Conservation (phyloP, 345 rosid genomes). For the Luvunga scandens region DNA sequence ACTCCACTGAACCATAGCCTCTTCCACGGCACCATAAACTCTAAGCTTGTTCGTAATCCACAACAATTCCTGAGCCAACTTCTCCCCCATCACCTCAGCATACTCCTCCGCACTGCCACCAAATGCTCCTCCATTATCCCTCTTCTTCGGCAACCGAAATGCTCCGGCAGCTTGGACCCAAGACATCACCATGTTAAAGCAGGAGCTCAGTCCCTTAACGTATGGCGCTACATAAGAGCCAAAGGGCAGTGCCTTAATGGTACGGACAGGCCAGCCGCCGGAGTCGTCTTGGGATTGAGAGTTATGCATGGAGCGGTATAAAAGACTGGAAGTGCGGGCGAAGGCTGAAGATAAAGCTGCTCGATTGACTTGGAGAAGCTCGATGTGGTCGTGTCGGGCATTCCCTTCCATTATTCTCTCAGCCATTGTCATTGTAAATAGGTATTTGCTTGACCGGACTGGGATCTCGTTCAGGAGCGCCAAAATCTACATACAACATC, state of each 20-base stretch:
- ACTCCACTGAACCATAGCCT: slow-evolving; percentile 74
- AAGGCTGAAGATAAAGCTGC: slow-evolving; percentile 56
- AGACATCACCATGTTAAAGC: slow-evolving; percentile 35
- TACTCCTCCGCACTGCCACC: slow-evolving; percentile 27
- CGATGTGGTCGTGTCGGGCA: slow-evolving; percentile 37
- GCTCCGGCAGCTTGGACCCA: slow-evolving; percentile 23
- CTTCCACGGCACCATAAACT: slow-evolving; percentile 49
- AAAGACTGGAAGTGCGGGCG: slow-evolving; percentile 46
- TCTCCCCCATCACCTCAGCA: slow-evolving; percentile 53
- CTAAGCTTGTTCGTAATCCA: slow-evolving; percentile 62
- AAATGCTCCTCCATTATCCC: neutral
- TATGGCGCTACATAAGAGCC: slow-evolving; percentile 49
- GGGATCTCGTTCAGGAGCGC: slow-evolving; percentile 64
- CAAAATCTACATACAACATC: slow-evolving; percentile 38
- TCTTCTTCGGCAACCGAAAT: slow-evolving; percentile 23
- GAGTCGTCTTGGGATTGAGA: slow-evolving; percentile 15
- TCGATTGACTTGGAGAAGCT: slow-evolving; percentile 56
- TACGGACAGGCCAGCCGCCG: slow-evolving; percentile 38
- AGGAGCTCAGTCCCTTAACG: slow-evolving; percentile 42
- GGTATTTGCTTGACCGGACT: slow-evolving; percentile 68
- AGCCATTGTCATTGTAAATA: slow-evolving; percentile 68
- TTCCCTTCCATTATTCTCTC: slow-evolving; percentile 80
- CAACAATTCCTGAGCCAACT: slow-evolving; percentile 67
- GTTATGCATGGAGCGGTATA: slow-evolving; percentile 43
- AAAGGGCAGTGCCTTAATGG: slow-evolving; percentile 47